Evolutionary conservation across 139 green algal species (phyloP), one percentile per base, ranked within the genome.

Genomic region (Choricystis sp.): DNA sequence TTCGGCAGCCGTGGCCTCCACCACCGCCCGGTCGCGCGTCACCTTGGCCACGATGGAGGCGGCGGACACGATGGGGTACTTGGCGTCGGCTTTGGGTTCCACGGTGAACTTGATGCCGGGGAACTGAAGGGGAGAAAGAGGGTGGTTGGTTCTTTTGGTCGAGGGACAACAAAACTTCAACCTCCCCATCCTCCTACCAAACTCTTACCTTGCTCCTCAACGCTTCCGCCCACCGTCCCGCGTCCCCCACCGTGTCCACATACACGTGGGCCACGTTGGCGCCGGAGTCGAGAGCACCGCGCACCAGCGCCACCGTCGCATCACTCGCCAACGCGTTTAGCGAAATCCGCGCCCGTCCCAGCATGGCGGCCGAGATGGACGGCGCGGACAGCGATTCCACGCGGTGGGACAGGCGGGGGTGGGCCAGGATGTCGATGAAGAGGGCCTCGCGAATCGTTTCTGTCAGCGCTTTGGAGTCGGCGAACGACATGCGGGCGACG

Each of bases 31-130:
- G 61, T 83, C 77, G 0, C 77, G 62, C 0, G 74, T 86, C 21
- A 83, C 78, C 79, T 97, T 97, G 57, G 90, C 90, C 20, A 87
- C 91, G 55, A 97, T 96, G 71, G 67, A 84, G n/a, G 91, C 91
- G 9, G 85, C 85, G 52, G 69, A 83, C 27, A 97, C 91, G n/a
- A 96, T 86, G 5, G 91, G 90, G 69, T 85, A 97, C 9, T 91
- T 59, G 0, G 84, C 75, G 69, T 97, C 90, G 25, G 90, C 87
- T 67, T 97, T 95, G 29, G 81, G 68, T 21, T 72, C 72, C 24
- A 87, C 86, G 0, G 56, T 72, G 56, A 88, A 95, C 2, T 74
- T 27, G 20, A 95, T 73, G 31, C 69, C 73, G 0, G 85, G 81
- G 63, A 91, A 94, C 2, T 59, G 57, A 57, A 19, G 26, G 29